phyloP scores from a whole-genome alignment of 1,139 yeast genomes.

The Yamadazyma atlantica region DNA sequence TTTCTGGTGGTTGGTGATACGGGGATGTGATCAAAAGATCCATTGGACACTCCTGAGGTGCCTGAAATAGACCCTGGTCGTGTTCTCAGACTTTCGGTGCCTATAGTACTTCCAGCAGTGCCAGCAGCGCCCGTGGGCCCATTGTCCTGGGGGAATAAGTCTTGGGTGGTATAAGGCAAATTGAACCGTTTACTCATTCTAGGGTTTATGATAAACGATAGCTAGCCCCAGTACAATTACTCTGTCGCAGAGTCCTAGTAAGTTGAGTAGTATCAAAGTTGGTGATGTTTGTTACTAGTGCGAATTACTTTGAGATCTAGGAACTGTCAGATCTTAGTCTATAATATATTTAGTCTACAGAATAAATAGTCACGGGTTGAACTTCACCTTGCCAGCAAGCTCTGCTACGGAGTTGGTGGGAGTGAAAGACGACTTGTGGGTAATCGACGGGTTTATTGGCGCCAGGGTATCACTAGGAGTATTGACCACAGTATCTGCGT shows the following conservation, averaged over 20 bases:
- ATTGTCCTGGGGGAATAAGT: conserved; percentile 32
- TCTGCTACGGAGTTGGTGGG: conserved; percentile 8
- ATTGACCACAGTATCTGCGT: background rate
- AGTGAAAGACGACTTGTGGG: conserved; percentile 10
- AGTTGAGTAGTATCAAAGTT: background rate
- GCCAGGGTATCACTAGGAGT: background rate
- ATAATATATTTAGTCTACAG: background rate
- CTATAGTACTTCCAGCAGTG: conserved; percentile 6
- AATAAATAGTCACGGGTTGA: background rate
- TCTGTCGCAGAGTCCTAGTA: too few relatives aligned
- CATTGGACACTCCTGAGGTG: conserved; percentile 23
- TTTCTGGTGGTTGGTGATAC: background rate
- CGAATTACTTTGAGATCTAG: background rate
- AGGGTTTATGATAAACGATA: too few relatives aligned
- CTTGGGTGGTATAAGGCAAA: conserved; percentile 41
- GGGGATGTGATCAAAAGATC: conserved; percentile 8
- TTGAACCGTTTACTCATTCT: conserved; percentile 30
- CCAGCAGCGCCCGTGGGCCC: conserved; percentile 1
- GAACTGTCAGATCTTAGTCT: background rate
- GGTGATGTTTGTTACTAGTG: background rate
- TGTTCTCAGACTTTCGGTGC: conserved; percentile 12
- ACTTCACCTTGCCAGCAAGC: conserved; percentile 10
- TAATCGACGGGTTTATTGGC: background rate
- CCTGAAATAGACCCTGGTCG: conserved; percentile 22
- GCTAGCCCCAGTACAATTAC: too few relatives aligned